Percentiles rank a stretch among this genome's conserved stretches.
Evolutionary conservation across 345 rosid genomes (phyloP).

Genomic region (Murraya koenigii): DNA sequence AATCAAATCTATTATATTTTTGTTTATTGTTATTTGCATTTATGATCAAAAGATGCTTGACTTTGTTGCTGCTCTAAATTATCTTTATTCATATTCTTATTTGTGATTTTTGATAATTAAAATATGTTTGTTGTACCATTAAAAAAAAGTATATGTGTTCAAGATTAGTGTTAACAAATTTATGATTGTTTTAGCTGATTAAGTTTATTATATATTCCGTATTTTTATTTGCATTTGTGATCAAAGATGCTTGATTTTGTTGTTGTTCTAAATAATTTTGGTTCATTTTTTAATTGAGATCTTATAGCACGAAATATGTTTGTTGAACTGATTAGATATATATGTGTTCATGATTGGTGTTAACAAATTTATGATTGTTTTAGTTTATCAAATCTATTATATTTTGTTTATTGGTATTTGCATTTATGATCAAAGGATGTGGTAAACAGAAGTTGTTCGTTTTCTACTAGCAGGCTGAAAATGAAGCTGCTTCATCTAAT

Average conservation of each 20-base stretch:
- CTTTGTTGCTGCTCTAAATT: background rate
- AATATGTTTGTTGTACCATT: background rate
- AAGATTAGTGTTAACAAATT: background rate
- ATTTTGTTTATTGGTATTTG: background rate
- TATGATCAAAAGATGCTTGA: background rate
- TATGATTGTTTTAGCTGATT: background rate
- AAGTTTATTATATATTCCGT: background rate
- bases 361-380: background rate
- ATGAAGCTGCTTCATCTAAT: background rate
- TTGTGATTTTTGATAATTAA: background rate
- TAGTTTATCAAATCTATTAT: background rate
- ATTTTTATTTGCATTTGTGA: background rate
- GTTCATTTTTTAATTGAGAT: background rate
- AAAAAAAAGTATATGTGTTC: background rate
- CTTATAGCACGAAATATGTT: background rate
- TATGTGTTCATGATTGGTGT: background rate
- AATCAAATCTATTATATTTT: background rate
- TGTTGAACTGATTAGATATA: background rate
- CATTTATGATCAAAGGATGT: background rate
- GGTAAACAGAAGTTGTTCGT: background rate
- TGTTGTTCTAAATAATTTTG: background rate
- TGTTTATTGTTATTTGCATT: background rate
- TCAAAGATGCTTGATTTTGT: background rate
- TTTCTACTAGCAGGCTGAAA: conserved; percentile 15
- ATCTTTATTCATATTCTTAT: background rate